Evolutionary conservation across 345 rosid genomes (phyloP), one percentile per base, ranked within the genome.

Genomic region (Euclidium syriacum): DNA sequence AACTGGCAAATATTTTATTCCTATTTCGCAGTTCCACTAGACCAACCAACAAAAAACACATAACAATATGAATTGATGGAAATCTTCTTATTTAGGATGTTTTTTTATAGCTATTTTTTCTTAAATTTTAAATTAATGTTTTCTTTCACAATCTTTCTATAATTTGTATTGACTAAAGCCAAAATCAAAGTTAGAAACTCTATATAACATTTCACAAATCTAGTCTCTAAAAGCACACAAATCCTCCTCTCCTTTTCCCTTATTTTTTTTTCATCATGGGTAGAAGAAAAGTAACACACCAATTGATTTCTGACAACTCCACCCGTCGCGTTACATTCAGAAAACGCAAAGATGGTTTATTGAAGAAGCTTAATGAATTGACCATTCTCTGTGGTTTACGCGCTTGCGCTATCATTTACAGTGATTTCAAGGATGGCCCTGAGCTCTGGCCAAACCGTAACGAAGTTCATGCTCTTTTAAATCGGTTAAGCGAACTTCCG

Each of bases 391-490:
- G 73, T 24, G 70, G 53, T 16, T 15, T 73, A 41, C 64, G 69
- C 1, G 77, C 73, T 19, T 67, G 70, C 2, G 73, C 69, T 25
- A 62, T 73, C 65, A 73, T 73, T 22, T 73, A 67, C 30, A 73
- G 77, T 50, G 73, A 68, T 4, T 75, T 62, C 55, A 68, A 70
- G 10, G 54, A 59, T 2, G 76, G 77, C 9, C 80, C 82, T 3
- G 78, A 64, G 58, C 43, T 75, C 5, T 80, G 85, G 85, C 85
- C 85, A 9, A 25, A 39, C 20, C 33, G 40, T 10, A 73, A 60
- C 3, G 75, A 41, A 32, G 68, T 55, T 3, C 72, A 68, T 10
- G 42, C 58, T 26, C 62, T 74, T 29, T 61, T 73, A 18, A 46
- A 54, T 23, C 52, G 62, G 54, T 49, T 67, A 40, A 41, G 39